Conservation (phyloP, 176 grass and related monocot species). For the Lolium rigidum region DNA sequence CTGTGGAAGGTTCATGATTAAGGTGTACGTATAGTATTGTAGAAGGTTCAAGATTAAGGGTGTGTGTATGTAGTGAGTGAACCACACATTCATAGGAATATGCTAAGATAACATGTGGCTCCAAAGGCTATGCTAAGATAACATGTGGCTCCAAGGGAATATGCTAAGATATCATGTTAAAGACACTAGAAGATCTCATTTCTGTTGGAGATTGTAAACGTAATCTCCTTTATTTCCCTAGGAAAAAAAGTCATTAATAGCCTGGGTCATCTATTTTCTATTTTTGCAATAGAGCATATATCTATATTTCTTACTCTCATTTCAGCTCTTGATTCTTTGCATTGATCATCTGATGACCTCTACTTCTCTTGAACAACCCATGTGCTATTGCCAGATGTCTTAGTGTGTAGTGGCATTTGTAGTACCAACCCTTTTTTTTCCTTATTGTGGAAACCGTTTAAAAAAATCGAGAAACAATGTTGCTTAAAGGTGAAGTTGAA, state of each 20-base stretch:
- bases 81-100: slow-evolving; percentile 6
- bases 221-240: not conserved
- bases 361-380: not conserved
- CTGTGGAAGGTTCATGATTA: not conserved
- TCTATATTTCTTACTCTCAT: not conserved
- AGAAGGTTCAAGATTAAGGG: not conserved
- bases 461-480: slow-evolving; percentile 1
- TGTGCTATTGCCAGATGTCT: not conserved
- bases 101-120: slow-evolving; percentile 1
- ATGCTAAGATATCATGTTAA: not conserved
- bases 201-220: not conserved
- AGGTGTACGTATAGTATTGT: not conserved
- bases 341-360: slow-evolving; percentile 1
- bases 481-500: not conserved
- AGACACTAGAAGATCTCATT: slow-evolving; percentile 2
- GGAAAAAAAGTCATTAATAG: not conserved
- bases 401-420: not conserved
- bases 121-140: not conserved
- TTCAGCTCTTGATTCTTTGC: slow-evolving; percentile 14
- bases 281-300: not conserved
- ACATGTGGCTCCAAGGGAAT: not conserved
- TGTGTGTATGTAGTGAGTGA: not conserved
- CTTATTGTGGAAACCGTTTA: not conserved
- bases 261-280: not conserved
- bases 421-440: not conserved